Base-by-base conservation (phyloP, 768 basidiomycete genomes). In the Leucosporidium scottii region DNA sequence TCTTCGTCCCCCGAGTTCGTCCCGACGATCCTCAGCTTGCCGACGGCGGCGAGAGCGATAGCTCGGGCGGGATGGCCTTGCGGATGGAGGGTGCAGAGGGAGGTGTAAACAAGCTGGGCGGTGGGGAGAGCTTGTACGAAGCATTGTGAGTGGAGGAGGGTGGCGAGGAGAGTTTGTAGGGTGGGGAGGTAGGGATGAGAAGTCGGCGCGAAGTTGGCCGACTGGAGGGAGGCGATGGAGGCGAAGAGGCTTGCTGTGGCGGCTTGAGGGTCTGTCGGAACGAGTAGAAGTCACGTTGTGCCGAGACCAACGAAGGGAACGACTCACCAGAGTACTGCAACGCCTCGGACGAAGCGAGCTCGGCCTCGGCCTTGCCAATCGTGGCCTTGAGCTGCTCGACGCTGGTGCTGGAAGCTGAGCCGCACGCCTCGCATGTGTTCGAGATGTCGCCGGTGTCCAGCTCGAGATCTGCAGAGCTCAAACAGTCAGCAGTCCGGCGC, bases 151-250 rank as follows among this genome's bases (percentile, higher is more conserved):
- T 62, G 50, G 47, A 72, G 82, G 27, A 88, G 83, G 30, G 92
- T 83, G 15, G 70, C 68, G 39, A 72, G 82, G 28, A 88, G 83
- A 31, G 93, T 83, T 17, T 83, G 69, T 87, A 84, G 20, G 91
- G 93, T 79, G 0, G 85, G 86, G 18, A 91, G 84, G 20, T 91
- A 83, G 1, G 93, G 93, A 73, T 94, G 86, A 0, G 86, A 82
- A 0, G 87, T 84, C 0, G 86, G 83, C 0, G 86, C 82, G 12
- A 89, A 74, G 1, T 83, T 83, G 1, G 82, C 80, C 54, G 88
- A 83, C 0, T 85, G 84, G 55, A 89, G 81, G 55, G 87, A 85
- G 0, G 82, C 44, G 47, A 67, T 28, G 1, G 59, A 25, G 8
- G 55, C 82, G 0, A 87, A 85, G 34, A 89, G 83, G 85, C 23